Conservation (phyloP, 495 filamentous ascomycete genomes). For the Hypoxylon subgilvum region DNA sequence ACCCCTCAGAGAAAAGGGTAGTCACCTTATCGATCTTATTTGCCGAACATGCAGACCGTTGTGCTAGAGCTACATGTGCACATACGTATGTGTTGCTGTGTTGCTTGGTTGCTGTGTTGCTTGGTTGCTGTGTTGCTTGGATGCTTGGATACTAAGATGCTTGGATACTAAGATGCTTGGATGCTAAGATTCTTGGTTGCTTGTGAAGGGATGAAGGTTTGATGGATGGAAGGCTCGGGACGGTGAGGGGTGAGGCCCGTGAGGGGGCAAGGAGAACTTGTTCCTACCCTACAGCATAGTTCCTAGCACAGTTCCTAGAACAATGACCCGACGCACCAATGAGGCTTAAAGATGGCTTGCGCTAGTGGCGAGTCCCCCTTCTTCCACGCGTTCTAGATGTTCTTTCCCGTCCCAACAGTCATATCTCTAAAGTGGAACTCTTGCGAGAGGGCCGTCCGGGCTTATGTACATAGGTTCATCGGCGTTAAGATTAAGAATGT, state of each 20-base stretch:
- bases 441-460: neutral
- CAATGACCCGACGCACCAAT: constrained; percentile 18
- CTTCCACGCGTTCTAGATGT: neutral
- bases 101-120: too few relatives aligned
- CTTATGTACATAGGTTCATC: constrained; percentile 9
- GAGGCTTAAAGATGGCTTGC: constrained; percentile 24
- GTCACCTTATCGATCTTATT: constrained; percentile 6
- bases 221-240: neutral
- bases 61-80: too few relatives aligned
- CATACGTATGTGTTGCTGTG: too few relatives aligned
- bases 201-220: neutral
- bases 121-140: neutral
- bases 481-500: constrained; percentile 26
- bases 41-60: neutral
- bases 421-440: neutral
- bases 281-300: neutral
- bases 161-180: too few relatives aligned
- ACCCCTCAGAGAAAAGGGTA: neutral
- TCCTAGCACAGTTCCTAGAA: too few relatives aligned
- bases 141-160: too few relatives aligned
- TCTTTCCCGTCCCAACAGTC: neutral
- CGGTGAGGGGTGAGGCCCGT: neutral
- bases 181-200: too few relatives aligned
- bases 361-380: neutral
- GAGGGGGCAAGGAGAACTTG: neutral